Percentiles rank a stretch among this genome's conserved stretches.
These are phyloP conservation scores for Gossypium arboreum DNA, from an alignment of 345 rosid genomes.

Conservation along the genomic window DNA sequence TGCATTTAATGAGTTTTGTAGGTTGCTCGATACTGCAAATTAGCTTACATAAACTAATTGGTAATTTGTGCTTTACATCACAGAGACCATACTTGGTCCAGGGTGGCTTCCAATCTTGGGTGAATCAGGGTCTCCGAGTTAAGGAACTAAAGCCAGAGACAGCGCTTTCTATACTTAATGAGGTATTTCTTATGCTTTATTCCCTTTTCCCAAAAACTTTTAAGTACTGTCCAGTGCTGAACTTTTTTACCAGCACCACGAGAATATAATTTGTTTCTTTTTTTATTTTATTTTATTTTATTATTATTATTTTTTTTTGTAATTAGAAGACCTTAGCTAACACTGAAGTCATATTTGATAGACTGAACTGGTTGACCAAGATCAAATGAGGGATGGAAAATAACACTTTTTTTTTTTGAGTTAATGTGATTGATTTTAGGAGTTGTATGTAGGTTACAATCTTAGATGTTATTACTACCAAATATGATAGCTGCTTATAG, in stretches of 20 bases:
- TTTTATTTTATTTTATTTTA: too few species aligned
- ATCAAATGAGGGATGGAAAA: not conserved
- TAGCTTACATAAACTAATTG: slow-evolving; percentile 14
- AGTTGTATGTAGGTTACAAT: not conserved
- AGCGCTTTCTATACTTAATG: slow-evolving; percentile 68
- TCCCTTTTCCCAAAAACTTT: not conserved
- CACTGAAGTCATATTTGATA: not conserved
- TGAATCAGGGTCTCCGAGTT: slow-evolving; percentile 59
- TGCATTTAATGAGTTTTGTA: not conserved
- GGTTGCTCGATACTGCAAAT: not conserved
- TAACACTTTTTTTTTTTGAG: not conserved
- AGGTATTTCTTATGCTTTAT: slow-evolving; percentile 40
- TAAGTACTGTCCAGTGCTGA: not conserved
- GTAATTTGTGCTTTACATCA: slow-evolving; percentile 21
- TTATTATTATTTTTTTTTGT: too few species aligned
- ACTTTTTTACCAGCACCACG: not conserved
- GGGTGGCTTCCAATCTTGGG: slow-evolving; percentile 90
- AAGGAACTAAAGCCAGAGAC: slow-evolving; percentile 87
- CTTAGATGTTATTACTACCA: not conserved
- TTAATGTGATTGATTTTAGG: not conserved
- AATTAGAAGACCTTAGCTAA: not conserved
- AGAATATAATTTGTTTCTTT: not conserved
- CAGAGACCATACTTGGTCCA: slow-evolving; percentile 77
- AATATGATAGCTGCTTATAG: not conserved
- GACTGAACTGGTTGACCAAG: not conserved